These are phyloP conservation scores for Martensiomyces pterosporus DNA, from an alignment of 192 early-diverging fungal species.

Conservation along the genomic window DNA sequence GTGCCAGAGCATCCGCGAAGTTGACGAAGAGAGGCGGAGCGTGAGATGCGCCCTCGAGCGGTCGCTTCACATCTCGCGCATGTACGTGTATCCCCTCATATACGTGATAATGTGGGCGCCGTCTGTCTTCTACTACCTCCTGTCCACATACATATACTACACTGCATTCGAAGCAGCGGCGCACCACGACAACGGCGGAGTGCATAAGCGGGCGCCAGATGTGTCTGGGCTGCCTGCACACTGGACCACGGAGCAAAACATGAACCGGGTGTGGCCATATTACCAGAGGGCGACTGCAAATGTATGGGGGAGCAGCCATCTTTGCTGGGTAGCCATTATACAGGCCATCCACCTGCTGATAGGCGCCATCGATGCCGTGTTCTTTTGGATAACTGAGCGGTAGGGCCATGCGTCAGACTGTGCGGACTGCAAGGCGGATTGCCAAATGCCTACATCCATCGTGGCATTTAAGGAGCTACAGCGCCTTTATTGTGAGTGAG, in stretches of 20 bases:
- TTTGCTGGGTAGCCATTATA: conserved; percentile 34
- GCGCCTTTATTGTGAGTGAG: no score
- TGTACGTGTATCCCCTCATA: conserved; percentile 44
- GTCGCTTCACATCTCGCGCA: conserved; percentile 19
- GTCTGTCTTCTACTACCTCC: conserved; percentile 19
- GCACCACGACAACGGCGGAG: background rate
- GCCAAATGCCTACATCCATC: no score
- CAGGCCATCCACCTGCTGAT: conserved; percentile 37
- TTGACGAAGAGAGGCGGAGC: background rate
- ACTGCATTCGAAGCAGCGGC: conserved; percentile 10
- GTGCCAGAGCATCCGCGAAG: background rate
- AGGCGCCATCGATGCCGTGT: conserved; percentile 26
- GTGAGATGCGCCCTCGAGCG: no score
- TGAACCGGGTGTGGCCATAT: conserved; percentile 37
- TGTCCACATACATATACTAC: conserved; percentile 37
- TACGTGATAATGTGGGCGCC: conserved; percentile 33
- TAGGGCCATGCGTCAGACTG: no score
- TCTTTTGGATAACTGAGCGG: conserved; percentile 40
- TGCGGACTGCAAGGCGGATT: no score
- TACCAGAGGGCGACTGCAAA: conserved; percentile 4
- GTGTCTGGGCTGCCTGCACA: conserved; percentile 23
- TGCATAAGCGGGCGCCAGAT: conserved; percentile 6
- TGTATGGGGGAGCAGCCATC: conserved; percentile 8
- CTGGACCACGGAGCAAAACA: conserved; percentile 28
- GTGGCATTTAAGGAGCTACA: no score